Base-by-base conservation (phyloP, 148 eudicot genomes). In the Agrostemma githago region DNA sequence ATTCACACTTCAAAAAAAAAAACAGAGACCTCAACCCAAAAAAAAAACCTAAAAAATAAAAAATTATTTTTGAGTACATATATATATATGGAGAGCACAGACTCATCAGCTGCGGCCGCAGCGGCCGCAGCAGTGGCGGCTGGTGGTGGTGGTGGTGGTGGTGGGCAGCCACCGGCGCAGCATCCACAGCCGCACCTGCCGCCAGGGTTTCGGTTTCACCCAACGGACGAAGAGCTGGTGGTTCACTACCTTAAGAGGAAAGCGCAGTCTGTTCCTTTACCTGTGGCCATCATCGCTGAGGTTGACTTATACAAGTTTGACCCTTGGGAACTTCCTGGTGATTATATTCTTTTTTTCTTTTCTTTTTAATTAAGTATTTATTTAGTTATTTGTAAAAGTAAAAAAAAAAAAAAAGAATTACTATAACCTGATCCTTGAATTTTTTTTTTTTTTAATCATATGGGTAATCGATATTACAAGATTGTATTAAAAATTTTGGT, bases 261-360 rank as follows among this genome's bases (percentile, higher is more conserved):
- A 42, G 82, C 78, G 48, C 83, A 83, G 56, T 86, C 89, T 26
- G 70, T 73, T 17, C 82, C 89, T 37, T 81, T 86, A 4, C 86
- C 89, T 1, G 86, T 86, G 17, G 41, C 83, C 21, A 86, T 86
- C 75, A 84, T 86, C 40, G 86, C 89, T 2, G 89, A 86, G 63
- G 81, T 86, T 41, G 89, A 86, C 70, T 79, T 86, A 4, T 86
- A 86, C 71, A 86, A 84, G 58, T 84, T 86, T 60, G 89, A 86
- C 65, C 89, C 89, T 0, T 86, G 89, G 86, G 89, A 86, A 65
- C 81, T 86, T 3, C 86, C 89, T 15, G 86, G 86, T 86, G 77
- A 65, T 41, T 21, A 6, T 19, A 15, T 37, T 20, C 5, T 61
- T 71, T 77, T 16, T 19, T 46, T 60, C n/a, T 5, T n/a, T 20